Evolutionary conservation across 106 monocot genomes (phyloP), one percentile per base, ranked within the genome.

Genomic region (Dioscorea zingiberensis): DNA sequence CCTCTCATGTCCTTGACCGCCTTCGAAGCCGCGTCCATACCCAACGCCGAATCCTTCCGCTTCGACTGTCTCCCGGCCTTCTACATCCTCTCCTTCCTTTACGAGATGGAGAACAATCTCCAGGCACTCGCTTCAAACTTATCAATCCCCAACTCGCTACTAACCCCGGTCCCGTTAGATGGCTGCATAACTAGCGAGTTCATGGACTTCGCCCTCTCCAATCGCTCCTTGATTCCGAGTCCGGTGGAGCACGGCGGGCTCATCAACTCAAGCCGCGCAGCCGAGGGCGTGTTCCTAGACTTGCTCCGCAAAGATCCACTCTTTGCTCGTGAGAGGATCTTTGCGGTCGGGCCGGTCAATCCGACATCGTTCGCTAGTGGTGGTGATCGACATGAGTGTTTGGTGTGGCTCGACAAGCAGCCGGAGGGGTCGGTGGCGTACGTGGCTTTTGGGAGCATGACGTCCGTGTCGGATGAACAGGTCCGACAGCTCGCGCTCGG

Each of bases 201-300:
- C 66, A 1, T 25, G 23, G 80, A 59, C 1, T 71, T 78, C 58
- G 3, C 38, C 38, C 6, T n/a, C n/a, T n/a, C 10, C 15, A 26
- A 27, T n/a, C n/a, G n/a, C n/a, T n/a, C n/a, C n/a, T n/a, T n/a
- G n/a, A n/a, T n/a, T n/a, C n/a, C n/a, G n/a, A n/a, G n/a, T n/a
- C n/a, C n/a, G n/a, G n/a, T n/a, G n/a, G n/a, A n/a, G n/a, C n/a
- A 60, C 11, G 60, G 85, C 0, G 25, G 63, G 10, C 59, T 93
- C 44, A 47, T 83, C 18, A 93, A 89, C 78, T 71, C 81, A 0
- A 83, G 78, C 45, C 66, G 78, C 4, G 7, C 68, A 19, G 47
- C 88, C 19, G 93, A 93, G 56, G 81, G 65, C 2, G 68, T 70
- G 26, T 83, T 93, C 75, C 27, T 88, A 17, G 83, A 93, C 19